Evolutionary conservation across 192 early-diverging fungal species (phyloP), one percentile per base, ranked within the genome.

Genomic region (Backusella tarrabulga): DNA sequence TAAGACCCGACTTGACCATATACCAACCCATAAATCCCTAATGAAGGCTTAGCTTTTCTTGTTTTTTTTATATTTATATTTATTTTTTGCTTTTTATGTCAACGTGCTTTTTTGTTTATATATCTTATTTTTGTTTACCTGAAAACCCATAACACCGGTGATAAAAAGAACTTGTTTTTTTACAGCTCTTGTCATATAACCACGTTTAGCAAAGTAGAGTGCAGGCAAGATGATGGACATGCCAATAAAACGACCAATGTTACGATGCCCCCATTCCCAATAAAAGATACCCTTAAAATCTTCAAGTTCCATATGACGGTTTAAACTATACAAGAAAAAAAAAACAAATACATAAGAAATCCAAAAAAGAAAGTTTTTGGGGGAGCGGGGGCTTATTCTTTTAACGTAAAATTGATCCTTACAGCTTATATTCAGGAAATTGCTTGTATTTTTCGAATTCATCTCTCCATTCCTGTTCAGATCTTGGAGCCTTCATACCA

Each of bases 381-480:
- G 6, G 38, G 38, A 40, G 32, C 32, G 38, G 38, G 1, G 29
- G 34, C 17, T 26, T 44, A 21, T 34, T 36, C 29, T 36, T 32
- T 23, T 40, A 40, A 17, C 35, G 34, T n/a, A 26, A 40, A 11
- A 34, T 36, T 29, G 8, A 23, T 21, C 79, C 91, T 81, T 87
- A 94, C 91, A 94, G 86, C 83, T 96, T 96, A 84, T 97, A 99
- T 85, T 99, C 98, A 35, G 98, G 98, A 74, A 93, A 97, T 86
- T 95, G 93, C 83, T 99, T 97, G 90, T 99, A 99, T 86, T 98
- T 99, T 83, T 93, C 91, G 88, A 98, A 98, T 89, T 99, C 98
- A 41, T 87, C 89, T 72, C 91, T 85, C 98, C 98, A 99, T 74
- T 96, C 95, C 32, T 85, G 83, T 68, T 96, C 88, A 44, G 91